Base-by-base conservation (phyloP, 2,329 filamentous ascomycete genomes). In the Hymenoscyphus albidus region DNA sequence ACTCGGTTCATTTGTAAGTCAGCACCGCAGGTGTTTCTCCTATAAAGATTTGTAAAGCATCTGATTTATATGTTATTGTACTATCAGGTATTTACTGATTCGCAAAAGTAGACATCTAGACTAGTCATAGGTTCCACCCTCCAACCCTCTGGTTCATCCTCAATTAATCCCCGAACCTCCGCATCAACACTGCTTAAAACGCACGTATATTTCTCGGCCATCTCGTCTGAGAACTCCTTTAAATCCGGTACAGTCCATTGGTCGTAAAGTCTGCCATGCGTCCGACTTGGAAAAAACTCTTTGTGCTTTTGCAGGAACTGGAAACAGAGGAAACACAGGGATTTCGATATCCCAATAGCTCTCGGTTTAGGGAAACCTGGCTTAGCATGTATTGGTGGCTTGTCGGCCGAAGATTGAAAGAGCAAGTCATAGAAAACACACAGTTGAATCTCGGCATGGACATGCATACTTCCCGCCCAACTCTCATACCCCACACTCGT, bases 241-340 rank as follows among this genome's bases (percentile, higher is more conserved):
- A 67, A 48, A 42, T 67, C 65, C 6, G 65, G 65, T 1, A 67
- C 31, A 1, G 63, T 67, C 65, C 65, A 67, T 57, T 67, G 65
- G 59, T 67, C 65, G 58, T 62, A 67, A 2, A 65, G 27, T 27
- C 61, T 59, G 2, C 65, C 65, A 58, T 67, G 65, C 18, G 65
- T 67, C 18, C 61, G 63, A 22, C 60, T 63, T 2, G 65, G 65
- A 42, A 65, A 67, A 48, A 65, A 65, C 2, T 10, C n/a, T 12
- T 57, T 18, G 35, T 67, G 65, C 7, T 58, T 61, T 7, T 32
- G 42, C 9, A 67, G 35, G 22, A 65, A 67, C 2, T 59, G 65
- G 27, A 59, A 67, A 16, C 65, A 67, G n/a, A 67, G 63, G n/a
- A 61, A 67, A 27, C 65, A 67, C 3, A 67, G 63, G 32, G 44